phyloP scores from a whole-genome alignment of 2,329 filamentous ascomycete genomes.

The Pseudocercospora pini-densiflorae region DNA sequence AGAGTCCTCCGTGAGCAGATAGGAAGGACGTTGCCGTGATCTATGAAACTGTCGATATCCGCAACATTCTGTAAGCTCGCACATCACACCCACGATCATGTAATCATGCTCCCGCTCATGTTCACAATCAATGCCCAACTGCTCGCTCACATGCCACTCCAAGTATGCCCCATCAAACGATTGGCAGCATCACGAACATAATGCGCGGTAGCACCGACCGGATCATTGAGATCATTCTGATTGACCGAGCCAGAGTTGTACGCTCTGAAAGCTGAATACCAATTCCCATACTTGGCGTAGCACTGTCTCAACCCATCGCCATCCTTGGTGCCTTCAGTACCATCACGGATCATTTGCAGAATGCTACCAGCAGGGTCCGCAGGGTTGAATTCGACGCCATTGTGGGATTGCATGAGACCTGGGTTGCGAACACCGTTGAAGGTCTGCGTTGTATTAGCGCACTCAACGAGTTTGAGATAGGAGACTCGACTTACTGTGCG shows the following conservation, averaged over 20 bases:
- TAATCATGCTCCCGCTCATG: no score
- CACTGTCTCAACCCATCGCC: slow-evolving; percentile 51
- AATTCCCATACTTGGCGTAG: slow-evolving; percentile 38
- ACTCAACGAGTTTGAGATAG: no score
- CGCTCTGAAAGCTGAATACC: slow-evolving; percentile 50
- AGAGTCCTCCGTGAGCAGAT: no score
- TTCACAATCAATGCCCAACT: no score
- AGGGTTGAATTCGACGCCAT: slow-evolving; percentile 39
- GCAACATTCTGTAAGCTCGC: background rate
- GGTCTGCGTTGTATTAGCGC: background rate
- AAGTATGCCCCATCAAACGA: slow-evolving; percentile 44
- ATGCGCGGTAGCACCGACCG: slow-evolving; percentile 56
- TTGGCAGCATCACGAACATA: slow-evolving; percentile 59
- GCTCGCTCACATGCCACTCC: background rate
- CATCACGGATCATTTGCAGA: slow-evolving; percentile 47
- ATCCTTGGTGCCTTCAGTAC: slow-evolving; percentile 45
- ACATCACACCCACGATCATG: background rate
- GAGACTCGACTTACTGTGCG: slow-evolving; percentile 4
- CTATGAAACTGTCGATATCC: background rate
- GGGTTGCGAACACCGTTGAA: slow-evolving; percentile 47
- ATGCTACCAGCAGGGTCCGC: slow-evolving; percentile 32
- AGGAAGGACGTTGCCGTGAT: background rate
- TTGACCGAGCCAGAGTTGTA: slow-evolving; percentile 43
- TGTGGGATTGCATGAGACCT: slow-evolving; percentile 53
- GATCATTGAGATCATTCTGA: slow-evolving; percentile 35